phyloP scores from a whole-genome alignment of 352 stramenopile genomes.

The Phytopythium oedochilum region DNA sequence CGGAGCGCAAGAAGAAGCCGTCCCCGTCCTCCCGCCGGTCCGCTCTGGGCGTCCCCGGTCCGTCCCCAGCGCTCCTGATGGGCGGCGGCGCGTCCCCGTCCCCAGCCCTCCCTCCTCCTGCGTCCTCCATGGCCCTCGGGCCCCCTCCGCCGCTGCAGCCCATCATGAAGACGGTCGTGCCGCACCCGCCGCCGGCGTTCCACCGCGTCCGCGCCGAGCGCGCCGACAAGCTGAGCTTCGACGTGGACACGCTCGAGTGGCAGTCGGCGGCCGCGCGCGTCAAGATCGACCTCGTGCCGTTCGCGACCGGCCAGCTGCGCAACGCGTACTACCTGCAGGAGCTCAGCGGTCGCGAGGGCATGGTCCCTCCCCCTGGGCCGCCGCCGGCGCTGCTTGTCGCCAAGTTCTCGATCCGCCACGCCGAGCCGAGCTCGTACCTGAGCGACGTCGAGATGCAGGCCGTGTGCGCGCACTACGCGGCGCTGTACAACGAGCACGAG shows the following conservation, averaged over 20 bases:
- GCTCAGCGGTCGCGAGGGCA: conserved; percentile 21
- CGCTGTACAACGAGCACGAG: conserved; percentile 84
- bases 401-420: conserved; percentile 66
- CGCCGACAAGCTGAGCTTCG: conserved; percentile 79
- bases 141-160: conserved; percentile 36
- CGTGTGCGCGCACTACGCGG: conserved; percentile 81
- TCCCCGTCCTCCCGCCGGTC: conserved; percentile 1
- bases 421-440: conserved; percentile 69
- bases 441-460: conserved; percentile 89
- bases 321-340: conserved; percentile 81
- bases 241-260: conserved; percentile 82
- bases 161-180: conserved; percentile 78
- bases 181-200: conserved; percentile 71
- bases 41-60: conserved; percentile 18
- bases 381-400: conserved; percentile 48
- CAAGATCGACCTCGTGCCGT: conserved; percentile 75
- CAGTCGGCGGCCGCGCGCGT: conserved; percentile 49
- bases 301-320: conserved; percentile 73
- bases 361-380: conserved; percentile 2
- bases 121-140: neutral
- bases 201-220: conserved; percentile 46
- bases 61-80: neutral
- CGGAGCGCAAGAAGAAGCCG: conserved; percentile 24
- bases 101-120: neutral
- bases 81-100: too few species aligned